Percentiles rank a stretch among this genome's conserved stretches.
phyloP scores from a whole-genome alignment of 75 land plant species.

The Chamaecyparis obtusa region DNA sequence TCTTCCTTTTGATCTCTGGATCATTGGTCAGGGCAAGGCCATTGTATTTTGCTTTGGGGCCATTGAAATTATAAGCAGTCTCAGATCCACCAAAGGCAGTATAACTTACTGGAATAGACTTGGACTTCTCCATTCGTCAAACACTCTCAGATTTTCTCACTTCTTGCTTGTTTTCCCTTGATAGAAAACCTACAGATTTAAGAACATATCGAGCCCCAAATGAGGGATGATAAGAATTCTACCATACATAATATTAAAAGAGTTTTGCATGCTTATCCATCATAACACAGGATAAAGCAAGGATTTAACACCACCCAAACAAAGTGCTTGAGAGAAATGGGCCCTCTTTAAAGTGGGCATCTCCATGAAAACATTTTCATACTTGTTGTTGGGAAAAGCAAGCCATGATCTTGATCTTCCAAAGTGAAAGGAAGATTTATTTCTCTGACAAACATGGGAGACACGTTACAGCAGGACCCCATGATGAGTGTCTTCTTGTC shows the following conservation, averaged over 20 bases:
- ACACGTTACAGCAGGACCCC: not conserved
- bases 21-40: slow-evolving; percentile 32
- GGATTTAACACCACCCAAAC: not conserved
- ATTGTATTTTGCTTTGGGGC: slow-evolving; percentile 29
- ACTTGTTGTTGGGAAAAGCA: not conserved
- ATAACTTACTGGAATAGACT: slow-evolving; percentile 34
- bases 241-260: not conserved
- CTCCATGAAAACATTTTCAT: not conserved
- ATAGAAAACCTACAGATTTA: no score
- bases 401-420: not conserved
- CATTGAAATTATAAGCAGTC: slow-evolving; percentile 51
- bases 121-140: slow-evolving; percentile 49
- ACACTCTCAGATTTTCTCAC: not conserved
- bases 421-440: not conserved
- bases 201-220: not conserved
- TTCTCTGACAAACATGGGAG: not conserved
- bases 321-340: not conserved
- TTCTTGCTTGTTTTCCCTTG: no score
- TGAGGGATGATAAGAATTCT: not conserved
- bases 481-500: not conserved
- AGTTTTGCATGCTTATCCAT: not conserved
- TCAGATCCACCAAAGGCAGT: slow-evolving; percentile 19
- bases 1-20: slow-evolving; percentile 65
- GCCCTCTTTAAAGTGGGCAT: not conserved
- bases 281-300: not conserved